Percentiles rank a stretch among this genome's conserved stretches.
Conservation (phyloP, 352 stramenopile species). For the Pythium vanterpoolii region DNA sequence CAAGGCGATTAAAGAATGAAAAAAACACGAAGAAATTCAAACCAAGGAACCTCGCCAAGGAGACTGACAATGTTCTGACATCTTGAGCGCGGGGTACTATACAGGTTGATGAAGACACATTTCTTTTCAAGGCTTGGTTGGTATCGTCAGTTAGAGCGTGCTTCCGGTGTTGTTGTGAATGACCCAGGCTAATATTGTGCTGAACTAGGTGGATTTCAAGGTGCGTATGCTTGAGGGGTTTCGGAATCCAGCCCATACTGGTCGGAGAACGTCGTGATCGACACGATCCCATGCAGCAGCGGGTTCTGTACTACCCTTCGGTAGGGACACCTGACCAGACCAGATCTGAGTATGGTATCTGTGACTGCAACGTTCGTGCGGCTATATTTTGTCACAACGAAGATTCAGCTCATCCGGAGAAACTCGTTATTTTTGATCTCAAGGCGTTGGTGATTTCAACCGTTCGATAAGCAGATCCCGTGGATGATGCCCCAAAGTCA, state of each 20-base stretch:
- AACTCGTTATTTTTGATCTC: background rate
- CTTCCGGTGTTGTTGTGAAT: too few relatives aligned
- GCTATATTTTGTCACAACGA: background rate
- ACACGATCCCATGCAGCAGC: too few relatives aligned
- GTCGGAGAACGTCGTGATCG: background rate
- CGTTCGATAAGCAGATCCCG: background rate
- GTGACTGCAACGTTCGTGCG: background rate
- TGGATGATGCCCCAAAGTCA: background rate
- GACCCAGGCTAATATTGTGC: background rate
- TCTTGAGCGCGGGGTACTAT: too few relatives aligned
- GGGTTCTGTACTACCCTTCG: too few relatives aligned
- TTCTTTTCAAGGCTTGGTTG: too few relatives aligned
- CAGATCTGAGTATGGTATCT: background rate
- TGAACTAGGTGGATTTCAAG: background rate
- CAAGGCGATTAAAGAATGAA: too few relatives aligned
- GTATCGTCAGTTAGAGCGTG: too few relatives aligned
- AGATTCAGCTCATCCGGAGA: too few relatives aligned
- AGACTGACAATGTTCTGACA: too few relatives aligned
- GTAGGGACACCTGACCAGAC: background rate
- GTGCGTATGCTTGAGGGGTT: background rate
- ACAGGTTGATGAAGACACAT: too few relatives aligned
- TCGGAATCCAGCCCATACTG: background rate
- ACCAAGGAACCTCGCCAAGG: too few relatives aligned
- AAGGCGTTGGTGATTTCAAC: background rate
- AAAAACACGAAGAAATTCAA: too few relatives aligned